Evolutionary conservation across 495 filamentous ascomycete species (phyloP).

Genomic region (Xylaria acuta): DNA sequence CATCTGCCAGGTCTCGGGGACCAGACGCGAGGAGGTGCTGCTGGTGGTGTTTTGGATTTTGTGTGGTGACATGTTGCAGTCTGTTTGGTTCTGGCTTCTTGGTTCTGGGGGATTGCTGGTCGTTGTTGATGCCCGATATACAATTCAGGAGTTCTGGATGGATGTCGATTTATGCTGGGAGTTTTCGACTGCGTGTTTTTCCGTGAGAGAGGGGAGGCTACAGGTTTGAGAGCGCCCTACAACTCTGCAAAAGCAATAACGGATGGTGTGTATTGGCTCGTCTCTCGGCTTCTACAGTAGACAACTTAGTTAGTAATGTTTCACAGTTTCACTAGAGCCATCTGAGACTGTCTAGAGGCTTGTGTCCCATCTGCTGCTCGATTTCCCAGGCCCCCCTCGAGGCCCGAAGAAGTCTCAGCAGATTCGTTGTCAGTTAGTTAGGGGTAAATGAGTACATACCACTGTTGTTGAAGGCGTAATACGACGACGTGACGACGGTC

Average conservation of each 20-base stretch:
- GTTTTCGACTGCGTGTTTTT: not conserved
- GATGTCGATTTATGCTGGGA: not conserved
- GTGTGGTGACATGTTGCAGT: constrained; percentile 25
- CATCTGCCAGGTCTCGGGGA: constrained; percentile 44
- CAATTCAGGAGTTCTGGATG: too few relatives aligned
- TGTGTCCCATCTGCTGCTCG: not conserved
- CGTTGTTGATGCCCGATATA: not conserved
- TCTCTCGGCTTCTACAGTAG: not conserved
- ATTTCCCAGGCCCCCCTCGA: not conserved
- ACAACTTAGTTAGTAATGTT: not conserved
- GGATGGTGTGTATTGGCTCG: not conserved
- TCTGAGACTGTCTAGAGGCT: not conserved
- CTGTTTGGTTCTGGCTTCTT: not conserved
- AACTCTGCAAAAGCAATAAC: not conserved
- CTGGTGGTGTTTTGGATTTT: not conserved
- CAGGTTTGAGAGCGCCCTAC: not conserved
- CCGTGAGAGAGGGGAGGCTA: not conserved
- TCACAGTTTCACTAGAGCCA: not conserved
- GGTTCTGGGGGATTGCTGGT: not conserved
- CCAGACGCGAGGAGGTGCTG: not conserved
- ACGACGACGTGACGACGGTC: not conserved
- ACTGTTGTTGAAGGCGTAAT: not conserved
- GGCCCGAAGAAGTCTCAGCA: not conserved
- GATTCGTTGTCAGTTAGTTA: not conserved
- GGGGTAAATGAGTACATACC: constrained; percentile 1